These are phyloP conservation scores for Pythium rhizo-oryzae DNA, from an alignment of 352 stramenopile genomes.

Conservation along the genomic window DNA sequence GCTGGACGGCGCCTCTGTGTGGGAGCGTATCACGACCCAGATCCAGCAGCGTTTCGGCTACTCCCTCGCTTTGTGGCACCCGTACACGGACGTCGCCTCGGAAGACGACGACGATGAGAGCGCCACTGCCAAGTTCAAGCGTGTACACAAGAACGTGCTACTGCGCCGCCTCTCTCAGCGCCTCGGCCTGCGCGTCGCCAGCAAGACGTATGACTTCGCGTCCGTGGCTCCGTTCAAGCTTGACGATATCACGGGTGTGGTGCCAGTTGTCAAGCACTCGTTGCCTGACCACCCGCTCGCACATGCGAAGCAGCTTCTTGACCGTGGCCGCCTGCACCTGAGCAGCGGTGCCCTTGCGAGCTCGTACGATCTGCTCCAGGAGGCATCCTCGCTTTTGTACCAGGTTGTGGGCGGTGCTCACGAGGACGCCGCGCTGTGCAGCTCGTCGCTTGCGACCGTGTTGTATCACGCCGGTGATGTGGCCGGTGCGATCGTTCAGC, in stretches of 20 bases:
- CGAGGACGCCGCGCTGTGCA: constrained; percentile 92
- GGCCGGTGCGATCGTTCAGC: constrained; percentile 84
- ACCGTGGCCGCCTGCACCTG: constrained; percentile 87
- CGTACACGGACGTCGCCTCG: constrained; percentile 25
- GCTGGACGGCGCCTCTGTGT: constrained; percentile 54
- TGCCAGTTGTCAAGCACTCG: constrained; percentile 94
- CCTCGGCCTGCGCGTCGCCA: constrained; percentile 90
- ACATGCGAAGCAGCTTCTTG: constrained; percentile 85
- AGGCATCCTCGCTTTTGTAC: constrained; percentile 94
- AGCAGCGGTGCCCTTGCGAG: constrained; percentile 68
- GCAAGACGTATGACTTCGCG: constrained; percentile 89
- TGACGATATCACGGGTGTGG: constrained; percentile 91
- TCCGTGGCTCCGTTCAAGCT: constrained; percentile 82
- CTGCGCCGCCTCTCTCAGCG: constrained; percentile 94
- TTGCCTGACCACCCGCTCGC: constrained; percentile 74
- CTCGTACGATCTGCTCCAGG: constrained; percentile 87
- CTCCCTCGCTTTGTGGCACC: constrained; percentile 70
- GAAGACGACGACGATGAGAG: constrained; percentile 32
- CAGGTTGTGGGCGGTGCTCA: constrained; percentile 94
- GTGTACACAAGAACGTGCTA: constrained; percentile 79
- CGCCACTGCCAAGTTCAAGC: constrained; percentile 34
- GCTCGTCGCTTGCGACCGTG: constrained; percentile 91
- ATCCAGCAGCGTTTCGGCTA: constrained; percentile 84
- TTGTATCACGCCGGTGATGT: constrained; percentile 93
- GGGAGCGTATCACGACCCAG: constrained; percentile 59